Evolutionary conservation across 2,329 filamentous ascomycete genomes (phyloP).

Genomic region (Alternaria solani): DNA sequence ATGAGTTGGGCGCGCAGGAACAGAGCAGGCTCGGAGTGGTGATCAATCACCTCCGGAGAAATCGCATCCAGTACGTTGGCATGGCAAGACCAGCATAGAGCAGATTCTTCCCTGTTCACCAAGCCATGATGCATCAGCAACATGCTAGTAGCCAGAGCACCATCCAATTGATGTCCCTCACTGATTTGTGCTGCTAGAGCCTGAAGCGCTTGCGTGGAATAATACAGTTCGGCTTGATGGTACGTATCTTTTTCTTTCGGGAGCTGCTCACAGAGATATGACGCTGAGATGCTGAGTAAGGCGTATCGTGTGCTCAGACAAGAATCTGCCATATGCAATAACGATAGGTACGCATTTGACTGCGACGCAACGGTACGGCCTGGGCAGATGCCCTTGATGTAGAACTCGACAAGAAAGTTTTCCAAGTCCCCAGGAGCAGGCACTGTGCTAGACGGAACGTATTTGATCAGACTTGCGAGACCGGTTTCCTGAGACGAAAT

Average conservation of each 20-base stretch:
- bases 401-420: conserved; percentile 41
- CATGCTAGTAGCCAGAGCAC: conserved; percentile 45
- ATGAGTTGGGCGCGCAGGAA: conserved; percentile 42
- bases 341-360: conserved; percentile 38
- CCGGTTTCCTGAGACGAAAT: conserved; percentile 33
- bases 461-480: conserved; percentile 40
- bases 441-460: conserved; percentile 30
- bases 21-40: conserved; percentile 37
- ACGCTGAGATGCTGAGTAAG: conserved; percentile 43
- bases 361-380: conserved; percentile 38
- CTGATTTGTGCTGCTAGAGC: conserved; percentile 39
- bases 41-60: conserved; percentile 31
- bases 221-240: conserved; percentile 44
- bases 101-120: conserved; percentile 37
- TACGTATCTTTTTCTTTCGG: conserved; percentile 39
- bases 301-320: conserved; percentile 43
- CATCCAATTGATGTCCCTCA: conserved; percentile 38
- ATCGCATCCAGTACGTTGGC: conserved; percentile 45
- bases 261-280: conserved; percentile 42
- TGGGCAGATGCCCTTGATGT: conserved; percentile 43
- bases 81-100: conserved; percentile 45
- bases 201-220: conserved; percentile 44
- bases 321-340: conserved; percentile 34
- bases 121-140: conserved; percentile 44
- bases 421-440: conserved; percentile 36